A percentile compares a stretch with the other conserved stretches of the same genome.
phyloP scores from a whole-genome alignment of 768 basidiomycete species.

The Royoungia palumana region DNA sequence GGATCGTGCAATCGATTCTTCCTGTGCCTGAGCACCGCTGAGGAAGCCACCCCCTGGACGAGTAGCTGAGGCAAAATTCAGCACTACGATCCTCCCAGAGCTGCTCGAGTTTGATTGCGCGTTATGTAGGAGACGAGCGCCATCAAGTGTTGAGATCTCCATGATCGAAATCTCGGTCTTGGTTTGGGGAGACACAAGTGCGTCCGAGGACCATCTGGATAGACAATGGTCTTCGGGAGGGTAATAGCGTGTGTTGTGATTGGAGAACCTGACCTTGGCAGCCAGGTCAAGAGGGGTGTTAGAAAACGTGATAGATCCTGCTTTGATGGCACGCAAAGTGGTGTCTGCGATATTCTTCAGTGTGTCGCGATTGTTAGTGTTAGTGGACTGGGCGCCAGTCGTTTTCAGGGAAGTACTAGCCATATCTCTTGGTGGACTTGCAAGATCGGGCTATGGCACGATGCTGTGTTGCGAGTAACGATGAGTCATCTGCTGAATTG shows the following conservation, averaged over 20 bases:
- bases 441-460: too few species aligned
- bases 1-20: conserved; percentile 76
- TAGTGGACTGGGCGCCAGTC: neutral
- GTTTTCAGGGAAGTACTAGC: neutral
- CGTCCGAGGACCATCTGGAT: conserved; percentile 41
- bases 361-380: conserved; percentile 5
- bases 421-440: conserved; percentile 2
- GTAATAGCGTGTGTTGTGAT: conserved; percentile 50
- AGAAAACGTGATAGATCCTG: conserved; percentile 39
- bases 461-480: too few species aligned
- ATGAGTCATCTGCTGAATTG: too few species aligned
- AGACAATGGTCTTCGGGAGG: conserved; percentile 43
- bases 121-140: conserved; percentile 43
- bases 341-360: conserved; percentile 46
- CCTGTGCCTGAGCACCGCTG: conserved; percentile 71
- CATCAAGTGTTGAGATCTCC: conserved; percentile 64
- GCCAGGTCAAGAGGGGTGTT: conserved; percentile 33
- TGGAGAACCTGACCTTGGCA: conserved; percentile 32
- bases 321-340: conserved; percentile 47
- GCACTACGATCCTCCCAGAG: conserved; percentile 49
- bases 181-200: conserved; percentile 8
- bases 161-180: conserved; percentile 44
- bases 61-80: conserved; percentile 76
- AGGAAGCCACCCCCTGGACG: conserved; percentile 76
- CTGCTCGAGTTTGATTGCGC: conserved; percentile 9